Evolutionary conservation across 139 green algal species (phyloP), one percentile per base, ranked within the genome.

Genomic region (Chlorella vulgaris): DNA sequence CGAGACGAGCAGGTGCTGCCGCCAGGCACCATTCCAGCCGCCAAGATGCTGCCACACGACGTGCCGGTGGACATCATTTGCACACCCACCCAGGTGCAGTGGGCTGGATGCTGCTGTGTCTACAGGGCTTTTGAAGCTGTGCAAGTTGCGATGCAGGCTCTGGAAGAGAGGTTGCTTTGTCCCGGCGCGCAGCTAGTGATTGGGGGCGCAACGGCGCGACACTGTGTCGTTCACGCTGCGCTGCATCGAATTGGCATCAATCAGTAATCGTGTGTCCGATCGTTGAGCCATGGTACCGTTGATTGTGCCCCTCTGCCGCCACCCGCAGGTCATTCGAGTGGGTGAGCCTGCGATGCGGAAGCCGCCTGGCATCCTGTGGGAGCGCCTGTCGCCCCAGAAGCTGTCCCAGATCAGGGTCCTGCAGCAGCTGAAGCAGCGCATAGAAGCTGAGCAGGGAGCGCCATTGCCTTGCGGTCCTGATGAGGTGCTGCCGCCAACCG

Each of bases 31-130:
- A 89, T 93, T 26, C 81, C 87, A 29, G 75, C 76, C 7, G 8
- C 4, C 26, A 82, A 81, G 53, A 91, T 94, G 91, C 69, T 91
- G 69, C 81, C 69, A 69, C 83, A 89, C 66, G 91, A 93, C 51
- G 90, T 93, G 63, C 88, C 88, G 24, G 89, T 96, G 4, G 92
- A 96, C 83, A 83, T 96, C 68, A 96, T 96, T 33, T 90, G 93
- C 53, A 96, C 92, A 1, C 92, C 92, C 53, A 96, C 91, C 24
- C 88, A 80, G 61, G 87, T 94, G n/a, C n/a, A n/a, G n/a, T n/a
- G n/a, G n/a, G n/a, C n/a, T n/a, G n/a, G n/a, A n/a, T 15, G 47
- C 47, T 58, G 47, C 47, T 58, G 47, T 58, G 47, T 15, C 47
- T 58, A 24, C 47, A 10, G n/a, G n/a, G n/a, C n/a, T n/a, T n/a